Conservation (phyloP, 306 rosid species). For the Fragaria vesca region DNA sequence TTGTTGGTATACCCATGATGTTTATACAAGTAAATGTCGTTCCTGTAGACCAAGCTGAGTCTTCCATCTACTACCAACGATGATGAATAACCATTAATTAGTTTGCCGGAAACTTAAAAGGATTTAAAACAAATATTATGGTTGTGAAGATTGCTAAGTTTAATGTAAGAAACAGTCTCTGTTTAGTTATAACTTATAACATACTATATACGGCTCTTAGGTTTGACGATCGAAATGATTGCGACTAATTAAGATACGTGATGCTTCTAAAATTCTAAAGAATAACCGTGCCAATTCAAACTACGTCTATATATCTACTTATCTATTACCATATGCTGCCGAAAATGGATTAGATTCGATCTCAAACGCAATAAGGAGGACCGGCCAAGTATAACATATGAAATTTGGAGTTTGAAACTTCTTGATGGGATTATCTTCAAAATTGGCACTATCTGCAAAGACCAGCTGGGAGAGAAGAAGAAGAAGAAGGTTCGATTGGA, state of each 20-base stretch:
- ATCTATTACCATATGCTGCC: neutral
- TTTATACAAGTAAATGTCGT: neutral
- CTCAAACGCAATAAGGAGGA: neutral
- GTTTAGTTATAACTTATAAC: neutral
- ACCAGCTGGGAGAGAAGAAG: neutral
- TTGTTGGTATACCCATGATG: neutral
- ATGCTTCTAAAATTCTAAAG: neutral
- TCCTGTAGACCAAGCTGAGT: neutral
- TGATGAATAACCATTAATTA: neutral
- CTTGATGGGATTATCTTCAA: neutral
- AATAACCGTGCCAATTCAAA: neutral
- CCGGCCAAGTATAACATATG: neutral
- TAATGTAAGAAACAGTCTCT: neutral
- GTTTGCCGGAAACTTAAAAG: neutral
- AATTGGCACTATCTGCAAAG: neutral
- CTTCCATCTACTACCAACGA: neutral
- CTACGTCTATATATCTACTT: neutral
- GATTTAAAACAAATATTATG: neutral
- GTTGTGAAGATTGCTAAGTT: neutral
- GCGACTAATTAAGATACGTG: neutral
- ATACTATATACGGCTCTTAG: neutral
- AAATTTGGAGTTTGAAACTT: slow-evolving; percentile 6
- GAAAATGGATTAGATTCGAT: neutral
- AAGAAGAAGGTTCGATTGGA: neutral
- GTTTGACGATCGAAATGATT: neutral